Conservation (phyloP, 73 alveolate genomes). For the Paramecium sexaurelia region DNA sequence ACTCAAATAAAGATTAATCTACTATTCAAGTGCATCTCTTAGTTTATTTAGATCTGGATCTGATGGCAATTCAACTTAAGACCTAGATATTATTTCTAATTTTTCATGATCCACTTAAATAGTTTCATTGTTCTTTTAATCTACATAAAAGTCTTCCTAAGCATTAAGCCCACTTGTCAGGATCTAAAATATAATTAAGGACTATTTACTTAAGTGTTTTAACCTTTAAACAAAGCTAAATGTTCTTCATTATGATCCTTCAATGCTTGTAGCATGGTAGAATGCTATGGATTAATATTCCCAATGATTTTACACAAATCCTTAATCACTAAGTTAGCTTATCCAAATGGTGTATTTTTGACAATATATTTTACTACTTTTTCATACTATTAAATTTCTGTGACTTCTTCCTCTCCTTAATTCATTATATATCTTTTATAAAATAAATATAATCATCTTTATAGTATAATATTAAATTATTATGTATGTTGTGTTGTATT, state of each 20-base stretch:
- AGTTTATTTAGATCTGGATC: not conserved
- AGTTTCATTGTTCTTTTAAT: conserved; percentile 29
- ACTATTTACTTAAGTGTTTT: not conserved
- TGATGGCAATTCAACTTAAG: conserved; percentile 30
- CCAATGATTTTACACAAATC: conserved; percentile 42
- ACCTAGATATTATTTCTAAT: not conserved
- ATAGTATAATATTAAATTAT: not conserved
- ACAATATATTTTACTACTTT: conserved; percentile 23
- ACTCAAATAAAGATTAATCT: not conserved
- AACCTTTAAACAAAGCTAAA: conserved; percentile 37
- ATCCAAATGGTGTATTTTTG: conserved; percentile 43
- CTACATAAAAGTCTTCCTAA: conserved; percentile 52
- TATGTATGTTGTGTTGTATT: not conserved
- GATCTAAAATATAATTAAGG: not conserved
- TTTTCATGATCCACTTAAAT: conserved; percentile 46
- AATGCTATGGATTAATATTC: not conserved
- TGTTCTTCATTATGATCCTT: conserved; percentile 57
- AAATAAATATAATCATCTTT: not conserved
- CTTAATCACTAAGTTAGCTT: conserved; percentile 51
- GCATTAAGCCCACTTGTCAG: not conserved
- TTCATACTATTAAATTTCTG: not conserved
- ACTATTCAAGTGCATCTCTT: conserved; percentile 36
- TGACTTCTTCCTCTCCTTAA: not conserved
- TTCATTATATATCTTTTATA: conserved; percentile 14
- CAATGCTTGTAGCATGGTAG: not conserved